Percentiles rank a stretch among this genome's conserved stretches.
Conservation (phyloP, 805 yeast genomes). For the Candida morakotiae region DNA sequence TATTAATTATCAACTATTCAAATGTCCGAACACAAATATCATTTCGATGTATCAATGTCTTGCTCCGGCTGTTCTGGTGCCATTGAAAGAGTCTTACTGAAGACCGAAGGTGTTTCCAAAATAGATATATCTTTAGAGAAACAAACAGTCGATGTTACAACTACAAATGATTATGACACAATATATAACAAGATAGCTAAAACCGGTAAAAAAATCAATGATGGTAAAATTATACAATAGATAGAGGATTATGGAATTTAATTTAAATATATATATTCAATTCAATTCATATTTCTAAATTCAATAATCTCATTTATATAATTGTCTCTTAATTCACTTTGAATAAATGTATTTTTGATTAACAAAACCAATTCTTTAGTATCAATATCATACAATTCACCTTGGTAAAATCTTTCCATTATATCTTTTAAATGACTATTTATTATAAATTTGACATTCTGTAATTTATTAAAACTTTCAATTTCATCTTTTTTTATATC, state of each 20-base stretch:
- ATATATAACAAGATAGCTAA: slow-evolving; percentile 79
- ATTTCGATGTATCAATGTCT: slow-evolving; percentile 78
- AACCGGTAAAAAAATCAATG: slow-evolving; percentile 81
- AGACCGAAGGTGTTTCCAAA: slow-evolving; percentile 68
- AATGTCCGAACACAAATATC: slow-evolving; percentile 52
- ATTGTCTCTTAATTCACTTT: slow-evolving; percentile 41
- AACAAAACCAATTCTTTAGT: slow-evolving; percentile 43
- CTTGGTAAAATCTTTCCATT: slow-evolving; percentile 47
- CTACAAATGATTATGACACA: slow-evolving; percentile 62
- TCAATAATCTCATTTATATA: slow-evolving; percentile 45
- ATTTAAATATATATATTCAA: slow-evolving; percentile 1
- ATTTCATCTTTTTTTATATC: slow-evolving; percentile 16
- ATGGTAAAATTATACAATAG: slow-evolving; percentile 54
- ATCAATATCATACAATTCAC: slow-evolving; percentile 45
- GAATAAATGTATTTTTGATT: slow-evolving; percentile 41
- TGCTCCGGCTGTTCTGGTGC: slow-evolving; percentile 90
- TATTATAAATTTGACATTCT: slow-evolving; percentile 28
- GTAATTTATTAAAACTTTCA: slow-evolving; percentile 22
- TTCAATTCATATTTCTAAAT: slow-evolving; percentile 26
- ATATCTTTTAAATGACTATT: slow-evolving; percentile 42
- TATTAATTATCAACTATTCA: not conserved
- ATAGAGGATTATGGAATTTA: not conserved
- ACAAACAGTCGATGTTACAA: slow-evolving; percentile 77
- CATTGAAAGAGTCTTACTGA: slow-evolving; percentile 68
- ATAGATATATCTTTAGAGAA: slow-evolving; percentile 72